Percentiles rank a stretch among this genome's conserved stretches.
Conservation (phyloP, 2,329 filamentous ascomycete genomes). For the Cladosporium sphaerospermum region DNA sequence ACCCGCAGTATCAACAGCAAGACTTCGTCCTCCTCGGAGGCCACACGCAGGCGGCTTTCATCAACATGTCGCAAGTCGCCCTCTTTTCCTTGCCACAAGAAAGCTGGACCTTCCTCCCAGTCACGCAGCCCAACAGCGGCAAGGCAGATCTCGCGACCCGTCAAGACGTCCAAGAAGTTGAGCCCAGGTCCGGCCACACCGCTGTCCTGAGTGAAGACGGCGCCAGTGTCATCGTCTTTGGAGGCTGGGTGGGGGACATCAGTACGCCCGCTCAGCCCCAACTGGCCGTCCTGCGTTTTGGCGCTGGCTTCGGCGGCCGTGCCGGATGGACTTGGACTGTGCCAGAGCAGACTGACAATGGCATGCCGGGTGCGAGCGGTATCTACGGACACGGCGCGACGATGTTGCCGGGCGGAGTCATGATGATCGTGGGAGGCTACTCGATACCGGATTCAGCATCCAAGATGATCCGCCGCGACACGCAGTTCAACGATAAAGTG, state of each 20-base stretch:
- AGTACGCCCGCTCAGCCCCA: conserved; percentile 73
- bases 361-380: conserved; percentile 40
- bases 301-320: conserved; percentile 59
- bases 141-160: conserved; percentile 50
- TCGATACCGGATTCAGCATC: conserved; percentile 39
- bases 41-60: conserved; percentile 74
- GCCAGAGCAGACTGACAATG: conserved; percentile 45
- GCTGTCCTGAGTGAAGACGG: conserved; percentile 76
- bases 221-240: conserved; percentile 67
- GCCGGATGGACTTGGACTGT: conserved; percentile 65
- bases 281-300: conserved; percentile 69
- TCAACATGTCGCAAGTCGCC: conserved; percentile 90
- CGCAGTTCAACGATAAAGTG: conserved; percentile 32
- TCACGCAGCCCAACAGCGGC: conserved; percentile 43
- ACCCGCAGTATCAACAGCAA: conserved; percentile 59
- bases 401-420: conserved; percentile 55
- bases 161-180: conserved; percentile 42
- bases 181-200: conserved; percentile 84
- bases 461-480: conserved; percentile 21
- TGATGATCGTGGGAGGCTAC: conserved; percentile 58
- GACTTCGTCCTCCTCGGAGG: conserved; percentile 79
- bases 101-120: conserved; percentile 73
- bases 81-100: conserved; percentile 82
- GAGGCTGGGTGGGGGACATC: conserved; percentile 87
- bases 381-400: conserved; percentile 57